Evolutionary conservation across 352 stramenopile genomes (phyloP).

Genomic region (Phytophthora lateralis): DNA sequence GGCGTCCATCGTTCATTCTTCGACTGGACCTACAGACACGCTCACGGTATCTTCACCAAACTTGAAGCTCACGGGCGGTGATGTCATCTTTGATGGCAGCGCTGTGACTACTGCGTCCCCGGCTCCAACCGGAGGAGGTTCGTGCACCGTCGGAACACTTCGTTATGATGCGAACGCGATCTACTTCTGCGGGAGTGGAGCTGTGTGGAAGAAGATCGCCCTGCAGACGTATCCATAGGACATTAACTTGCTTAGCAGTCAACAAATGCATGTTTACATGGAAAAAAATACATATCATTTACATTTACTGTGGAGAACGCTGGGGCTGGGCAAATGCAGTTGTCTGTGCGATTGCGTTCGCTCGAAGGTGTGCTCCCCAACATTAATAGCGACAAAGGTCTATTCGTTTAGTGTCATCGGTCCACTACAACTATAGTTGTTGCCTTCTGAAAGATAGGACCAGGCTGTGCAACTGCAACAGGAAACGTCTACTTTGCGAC

Average conservation of each 20-base stretch:
- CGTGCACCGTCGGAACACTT: constrained; percentile 39
- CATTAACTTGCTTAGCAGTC: too few species aligned
- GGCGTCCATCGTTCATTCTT: constrained; percentile 40
- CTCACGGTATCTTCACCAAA: constrained; percentile 50
- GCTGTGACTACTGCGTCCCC: constrained; percentile 11
- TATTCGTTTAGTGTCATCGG: not conserved
- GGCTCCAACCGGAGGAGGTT: constrained; percentile 11
- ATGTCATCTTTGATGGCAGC: constrained; percentile 34
- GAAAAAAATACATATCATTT: constrained; percentile 10
- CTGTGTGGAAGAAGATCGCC: constrained; percentile 24
- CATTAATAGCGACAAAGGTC: not conserved
- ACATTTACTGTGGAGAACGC: constrained; percentile 6
- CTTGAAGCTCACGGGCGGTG: constrained; percentile 38
- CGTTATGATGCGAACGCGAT: constrained; percentile 35
- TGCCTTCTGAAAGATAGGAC: too few species aligned
- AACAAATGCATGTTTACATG: constrained; percentile 7
- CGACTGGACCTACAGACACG: constrained; percentile 20
- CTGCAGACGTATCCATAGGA: constrained; percentile 13
- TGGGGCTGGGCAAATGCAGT: too few species aligned
- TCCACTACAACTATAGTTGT: too few species aligned
- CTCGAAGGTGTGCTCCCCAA: too few species aligned
- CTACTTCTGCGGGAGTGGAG: constrained; percentile 41
- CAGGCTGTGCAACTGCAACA: not conserved
- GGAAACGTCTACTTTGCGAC: constrained; percentile 45
- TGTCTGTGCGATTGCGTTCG: too few species aligned